phyloP scores from a whole-genome alignment of 176 grass and related monocot species.

The Musa itinerans region DNA sequence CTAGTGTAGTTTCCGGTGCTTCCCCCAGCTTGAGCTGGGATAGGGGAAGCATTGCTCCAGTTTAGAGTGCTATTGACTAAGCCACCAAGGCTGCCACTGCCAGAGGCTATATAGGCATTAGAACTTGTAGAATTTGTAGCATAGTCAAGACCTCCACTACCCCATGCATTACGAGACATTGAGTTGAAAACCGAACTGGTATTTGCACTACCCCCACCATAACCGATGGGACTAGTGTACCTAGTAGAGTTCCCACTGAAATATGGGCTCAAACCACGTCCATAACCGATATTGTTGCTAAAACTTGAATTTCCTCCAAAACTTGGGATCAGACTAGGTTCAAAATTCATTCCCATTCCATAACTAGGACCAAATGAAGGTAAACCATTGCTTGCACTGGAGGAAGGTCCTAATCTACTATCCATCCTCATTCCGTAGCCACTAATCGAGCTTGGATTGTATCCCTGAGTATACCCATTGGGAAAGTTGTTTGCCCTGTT shows the following conservation, averaged over 20 bases:
- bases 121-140: slow-evolving; percentile 4
- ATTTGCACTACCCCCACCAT: not conserved
- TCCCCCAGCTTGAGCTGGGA: slow-evolving; percentile 40
- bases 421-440: slow-evolving; percentile 7
- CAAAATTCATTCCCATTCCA: slow-evolving; percentile 5
- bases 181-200: slow-evolving; percentile 6
- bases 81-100: slow-evolving; percentile 5
- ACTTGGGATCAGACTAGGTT: slow-evolving; percentile 3
- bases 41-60: slow-evolving; percentile 56
- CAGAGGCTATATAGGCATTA: slow-evolving; percentile 1
- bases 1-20: slow-evolving; percentile 34
- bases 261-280: slow-evolving; percentile 5
- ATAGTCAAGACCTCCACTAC: slow-evolving; percentile 2
- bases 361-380: slow-evolving; percentile 6
- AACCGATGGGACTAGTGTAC: slow-evolving; percentile 6
- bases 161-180: slow-evolving; percentile 12
- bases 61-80: slow-evolving; percentile 57
- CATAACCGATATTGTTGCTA: not conserved
- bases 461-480: slow-evolving; percentile 8
- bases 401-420: slow-evolving; percentile 3
- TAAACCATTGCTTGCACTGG: not conserved
- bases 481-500: slow-evolving; percentile 24
- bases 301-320: slow-evolving; percentile 11
- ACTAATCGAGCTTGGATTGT: slow-evolving; percentile 1
- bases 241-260: slow-evolving; percentile 11